Conservation (phyloP, 352 stramenopile genomes). For the Globisporangium lucens region DNA sequence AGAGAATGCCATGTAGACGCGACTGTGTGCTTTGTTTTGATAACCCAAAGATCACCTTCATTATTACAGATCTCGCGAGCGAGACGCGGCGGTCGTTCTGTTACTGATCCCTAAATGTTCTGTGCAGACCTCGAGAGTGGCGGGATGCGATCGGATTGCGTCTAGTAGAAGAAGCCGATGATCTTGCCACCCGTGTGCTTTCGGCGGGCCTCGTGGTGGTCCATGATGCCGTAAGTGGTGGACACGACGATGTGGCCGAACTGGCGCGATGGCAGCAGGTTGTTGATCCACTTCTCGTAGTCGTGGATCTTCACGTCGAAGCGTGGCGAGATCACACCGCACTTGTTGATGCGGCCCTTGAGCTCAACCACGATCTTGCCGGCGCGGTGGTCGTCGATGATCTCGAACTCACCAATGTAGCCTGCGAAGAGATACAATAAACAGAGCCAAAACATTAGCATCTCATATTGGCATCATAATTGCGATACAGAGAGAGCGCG, state of each 20-base stretch:
- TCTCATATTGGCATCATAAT: neutral
- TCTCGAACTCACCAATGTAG: constrained; percentile 99
- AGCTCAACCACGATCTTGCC: constrained; percentile 99
- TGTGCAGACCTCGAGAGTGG: neutral
- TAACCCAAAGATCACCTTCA: constrained; percentile 18
- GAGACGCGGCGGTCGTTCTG: constrained; percentile 3
- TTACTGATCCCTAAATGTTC: constrained; percentile 16
- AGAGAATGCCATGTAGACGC: neutral
- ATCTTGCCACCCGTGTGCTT: constrained; percentile 99
- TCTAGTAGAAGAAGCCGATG: constrained; percentile 99
- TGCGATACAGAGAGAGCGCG: neutral
- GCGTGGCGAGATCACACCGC: constrained; percentile 98
- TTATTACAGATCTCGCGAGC: constrained; percentile 8
- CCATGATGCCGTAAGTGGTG: constrained; percentile 91
- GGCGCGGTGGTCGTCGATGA: constrained; percentile 99
- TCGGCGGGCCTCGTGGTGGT: constrained; percentile 93
- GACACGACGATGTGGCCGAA: constrained; percentile 98
- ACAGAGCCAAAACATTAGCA: neutral
- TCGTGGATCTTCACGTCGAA: constrained; percentile 97
- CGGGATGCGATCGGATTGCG: neutral
- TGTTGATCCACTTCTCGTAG: constrained; percentile 99
- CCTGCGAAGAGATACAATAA: constrained; percentile 38
- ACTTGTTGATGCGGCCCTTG: constrained; percentile 99
- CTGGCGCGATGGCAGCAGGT: constrained; percentile 97
- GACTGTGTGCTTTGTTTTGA: neutral